These are phyloP conservation scores for Botryobasidium botryosum DNA, from an alignment of 768 basidiomycete genomes.

Conservation along the genomic window DNA sequence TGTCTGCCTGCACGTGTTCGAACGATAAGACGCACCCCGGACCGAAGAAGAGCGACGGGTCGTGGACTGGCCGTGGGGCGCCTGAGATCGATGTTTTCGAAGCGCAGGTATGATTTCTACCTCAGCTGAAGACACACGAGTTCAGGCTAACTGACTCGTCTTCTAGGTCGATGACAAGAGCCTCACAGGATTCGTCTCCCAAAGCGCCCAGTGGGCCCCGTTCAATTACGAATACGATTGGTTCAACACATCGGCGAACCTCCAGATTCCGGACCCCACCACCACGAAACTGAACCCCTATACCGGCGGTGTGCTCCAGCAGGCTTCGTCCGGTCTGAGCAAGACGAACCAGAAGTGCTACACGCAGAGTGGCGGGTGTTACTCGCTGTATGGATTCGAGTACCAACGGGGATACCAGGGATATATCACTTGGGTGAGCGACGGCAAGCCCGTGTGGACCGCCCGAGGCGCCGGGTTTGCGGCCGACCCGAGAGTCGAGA, in stretches of 20 bases:
- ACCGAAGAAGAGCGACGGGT: constrained; percentile 57
- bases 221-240: constrained; percentile 60
- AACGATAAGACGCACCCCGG: constrained; percentile 66
- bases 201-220: constrained; percentile 25
- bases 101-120: constrained; percentile 27
- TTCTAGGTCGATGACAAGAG: constrained; percentile 27
- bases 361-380: constrained; percentile 30
- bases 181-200: background rate
- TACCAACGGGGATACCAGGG: constrained; percentile 59
- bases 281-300: background rate
- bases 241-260: constrained; percentile 37
- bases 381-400: constrained; percentile 62
- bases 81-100: constrained; percentile 89
- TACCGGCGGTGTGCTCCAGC: constrained; percentile 65
- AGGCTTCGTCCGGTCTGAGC: constrained; percentile 59
- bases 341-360: constrained; percentile 64
- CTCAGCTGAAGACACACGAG: background rate
- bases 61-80: constrained; percentile 62
- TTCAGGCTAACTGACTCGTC: background rate
- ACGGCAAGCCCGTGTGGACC: constrained; percentile 50
- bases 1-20: constrained; percentile 77
- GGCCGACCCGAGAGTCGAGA: constrained; percentile 39
- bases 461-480: background rate
- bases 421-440: constrained; percentile 70
- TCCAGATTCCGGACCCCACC: constrained; percentile 15